Conservation (phyloP, 257 asterid genomes). For the Solanum chilense region DNA sequence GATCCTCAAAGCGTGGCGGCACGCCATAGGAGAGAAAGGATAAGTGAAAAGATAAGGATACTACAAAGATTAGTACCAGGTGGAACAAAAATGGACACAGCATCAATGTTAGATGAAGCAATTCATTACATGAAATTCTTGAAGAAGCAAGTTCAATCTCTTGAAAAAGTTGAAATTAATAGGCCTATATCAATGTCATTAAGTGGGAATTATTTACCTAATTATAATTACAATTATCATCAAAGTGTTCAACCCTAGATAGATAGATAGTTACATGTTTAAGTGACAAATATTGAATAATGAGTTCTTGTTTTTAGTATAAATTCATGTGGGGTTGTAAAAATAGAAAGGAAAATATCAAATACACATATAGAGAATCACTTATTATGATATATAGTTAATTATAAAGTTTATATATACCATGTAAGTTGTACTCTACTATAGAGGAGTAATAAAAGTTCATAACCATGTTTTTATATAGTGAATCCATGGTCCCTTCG, state of each 20-base stretch:
- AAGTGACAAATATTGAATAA: not conserved
- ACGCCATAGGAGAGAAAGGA: slow-evolving; percentile 82
- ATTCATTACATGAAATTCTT: slow-evolving; percentile 80
- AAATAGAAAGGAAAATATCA: not conserved
- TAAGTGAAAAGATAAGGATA: slow-evolving; percentile 76
- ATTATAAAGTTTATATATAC: slow-evolving; percentile 10
- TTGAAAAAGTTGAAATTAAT: slow-evolving; percentile 45
- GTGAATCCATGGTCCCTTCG: no score
- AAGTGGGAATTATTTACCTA: slow-evolving; percentile 29
- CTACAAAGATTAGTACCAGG: slow-evolving; percentile 94
- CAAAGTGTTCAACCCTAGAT: slow-evolving; percentile 26
- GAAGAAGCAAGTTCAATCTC: slow-evolving; percentile 71
- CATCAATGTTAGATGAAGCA: slow-evolving; percentile 93
- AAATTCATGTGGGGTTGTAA: not conserved
- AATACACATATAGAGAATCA: not conserved
- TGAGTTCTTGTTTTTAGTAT: not conserved
- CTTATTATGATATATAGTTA: not conserved
- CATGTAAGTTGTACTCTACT: slow-evolving; percentile 31
- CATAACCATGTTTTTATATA: not conserved
- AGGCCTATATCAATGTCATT: slow-evolving; percentile 47
- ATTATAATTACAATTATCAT: slow-evolving; percentile 14
- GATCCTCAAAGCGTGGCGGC: slow-evolving; percentile 98
- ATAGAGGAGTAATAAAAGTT: slow-evolving; percentile 1
- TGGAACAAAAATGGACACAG: slow-evolving; percentile 96
- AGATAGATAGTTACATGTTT: not conserved